Evolutionary conservation across 2,329 filamentous ascomycete genomes (phyloP), one percentile per base, ranked within the genome.

Genomic region (Cladophialophora exuberans): DNA sequence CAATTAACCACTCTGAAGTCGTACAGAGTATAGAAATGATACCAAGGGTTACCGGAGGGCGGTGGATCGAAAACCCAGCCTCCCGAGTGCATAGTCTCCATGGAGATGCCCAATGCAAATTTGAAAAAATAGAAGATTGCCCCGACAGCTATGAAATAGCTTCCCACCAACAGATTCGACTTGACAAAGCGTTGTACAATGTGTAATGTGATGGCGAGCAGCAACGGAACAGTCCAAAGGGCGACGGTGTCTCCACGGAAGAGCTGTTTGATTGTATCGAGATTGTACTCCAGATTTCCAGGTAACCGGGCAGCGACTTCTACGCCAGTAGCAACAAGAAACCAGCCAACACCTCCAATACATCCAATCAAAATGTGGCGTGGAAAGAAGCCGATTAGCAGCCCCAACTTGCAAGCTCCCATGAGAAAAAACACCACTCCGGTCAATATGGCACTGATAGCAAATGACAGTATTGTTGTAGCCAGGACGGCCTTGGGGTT

Each of bases 11-110:
- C 79, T 44, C 86, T 79, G 66, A 96, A 90, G 67, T 94, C 86
- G 73, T 96, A 99, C 43, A 97, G 82, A 0, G 90, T 95, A 74
- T 96, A 99, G 67, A 99, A 99, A 69, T 94, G 91, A 83, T 94
- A 99, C 84, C 95, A 99, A 0, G 94, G 91, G 65, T 96, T 90
- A 10, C 84, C 88, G 7, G 87, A 86, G 41, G 88, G 87, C 1
- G 94, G 93, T 0, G 88, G 88, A 64, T 90, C 83, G 65, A 99
- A 99, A 9, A 97, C 88, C 94, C 94, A 99, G 15, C 94, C 94
- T 44, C 80, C 76, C 7, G 82, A 72, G 49, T 91, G 86, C 39
- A 97, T 74, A 10, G 78, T 77, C 31, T 83, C 79, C 56, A 90
- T 79, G 35, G 88, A 78, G 46, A 96, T 76, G 15, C 80, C 78